Percentiles rank a stretch among this genome's conserved stretches.
Evolutionary conservation across 768 basidiomycete species (phyloP).

Genomic region (Dentipellis sp.): DNA sequence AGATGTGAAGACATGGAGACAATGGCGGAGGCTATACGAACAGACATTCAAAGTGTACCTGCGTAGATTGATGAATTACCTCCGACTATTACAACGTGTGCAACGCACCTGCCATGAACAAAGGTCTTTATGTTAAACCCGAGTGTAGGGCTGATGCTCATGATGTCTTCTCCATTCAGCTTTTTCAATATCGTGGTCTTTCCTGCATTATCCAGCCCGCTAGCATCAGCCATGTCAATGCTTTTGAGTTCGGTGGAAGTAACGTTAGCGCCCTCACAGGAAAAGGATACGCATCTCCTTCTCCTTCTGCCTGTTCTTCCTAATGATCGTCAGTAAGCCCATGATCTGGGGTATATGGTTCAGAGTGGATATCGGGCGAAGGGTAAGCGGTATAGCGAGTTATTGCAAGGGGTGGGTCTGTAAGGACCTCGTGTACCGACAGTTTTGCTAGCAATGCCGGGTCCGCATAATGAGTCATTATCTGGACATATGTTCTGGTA

Average conservation of each 20-base stretch:
- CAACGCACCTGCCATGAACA: slow-evolving; percentile 70
- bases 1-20: neutral
- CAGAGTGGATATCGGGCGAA: no score
- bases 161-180: slow-evolving; percentile 87
- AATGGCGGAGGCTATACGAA: slow-evolving; percentile 24
- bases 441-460: no score
- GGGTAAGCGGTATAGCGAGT: no score
- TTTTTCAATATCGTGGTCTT: slow-evolving; percentile 98
- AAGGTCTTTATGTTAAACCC: slow-evolving; percentile 99
- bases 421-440: no score
- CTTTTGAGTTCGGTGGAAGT: neutral
- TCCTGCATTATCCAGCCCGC: slow-evolving; percentile 96
- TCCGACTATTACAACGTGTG: neutral
- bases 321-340: slow-evolving; percentile 94
- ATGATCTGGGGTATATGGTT: neutral
- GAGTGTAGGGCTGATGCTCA: slow-evolving; percentile 81
- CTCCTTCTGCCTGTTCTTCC: slow-evolving; percentile 93
- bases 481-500: no score
- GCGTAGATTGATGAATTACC: neutral
- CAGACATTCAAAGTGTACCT: slow-evolving; percentile 79
- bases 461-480: no score
- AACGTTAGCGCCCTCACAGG: slow-evolving; percentile 41
- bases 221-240: slow-evolving; percentile 22
- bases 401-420: no score
- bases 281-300: slow-evolving; percentile 95